Percentiles rank a stretch among this genome's conserved stretches.
These are phyloP conservation scores for Podaxis sp. DNA, from an alignment of 768 basidiomycete species.

Conservation along the genomic window DNA sequence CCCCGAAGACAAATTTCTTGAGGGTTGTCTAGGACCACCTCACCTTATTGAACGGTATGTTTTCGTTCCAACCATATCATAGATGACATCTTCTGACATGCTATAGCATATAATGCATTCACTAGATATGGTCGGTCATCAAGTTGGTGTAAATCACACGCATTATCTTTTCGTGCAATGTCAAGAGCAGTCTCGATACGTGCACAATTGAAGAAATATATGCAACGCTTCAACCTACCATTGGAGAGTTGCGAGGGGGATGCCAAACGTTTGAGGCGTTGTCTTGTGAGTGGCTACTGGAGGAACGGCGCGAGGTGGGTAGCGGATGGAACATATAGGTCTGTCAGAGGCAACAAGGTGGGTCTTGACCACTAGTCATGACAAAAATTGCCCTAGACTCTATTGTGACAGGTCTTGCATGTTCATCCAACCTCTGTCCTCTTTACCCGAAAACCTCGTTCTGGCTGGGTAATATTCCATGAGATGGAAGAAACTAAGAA, in stretches of 20 bases:
- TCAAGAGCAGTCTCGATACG: slow-evolving; percentile 94
- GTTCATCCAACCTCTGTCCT: slow-evolving; percentile 93
- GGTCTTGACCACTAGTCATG: slow-evolving; percentile 20
- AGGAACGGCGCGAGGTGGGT: slow-evolving; percentile 89
- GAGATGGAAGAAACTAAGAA: slow-evolving; percentile 98
- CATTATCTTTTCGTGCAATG: slow-evolving; percentile 91
- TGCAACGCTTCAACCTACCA: slow-evolving; percentile 84
- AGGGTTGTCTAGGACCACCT: slow-evolving; percentile 73
- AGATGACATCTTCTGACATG: neutral
- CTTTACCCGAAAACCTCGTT: slow-evolving; percentile 88
- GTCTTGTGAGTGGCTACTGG: slow-evolving; percentile 92
- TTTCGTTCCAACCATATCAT: neutral
- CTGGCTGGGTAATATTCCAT: slow-evolving; percentile 93
- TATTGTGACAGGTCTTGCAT: slow-evolving; percentile 62
- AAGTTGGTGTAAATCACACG: slow-evolving; percentile 91
- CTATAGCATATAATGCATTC: slow-evolving; percentile 92
- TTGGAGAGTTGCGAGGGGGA: slow-evolving; percentile 89
- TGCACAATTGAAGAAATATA: slow-evolving; percentile 92
- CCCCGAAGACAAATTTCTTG: neutral
- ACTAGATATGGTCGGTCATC: slow-evolving; percentile 77
- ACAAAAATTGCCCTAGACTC: slow-evolving; percentile 11
- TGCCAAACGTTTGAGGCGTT: slow-evolving; percentile 75
- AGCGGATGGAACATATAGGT: slow-evolving; percentile 91
- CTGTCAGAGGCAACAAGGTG: slow-evolving; percentile 83
- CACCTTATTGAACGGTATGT: slow-evolving; percentile 84